Conservation (phyloP, 805 yeast species). For the Spathaspora girioi region DNA sequence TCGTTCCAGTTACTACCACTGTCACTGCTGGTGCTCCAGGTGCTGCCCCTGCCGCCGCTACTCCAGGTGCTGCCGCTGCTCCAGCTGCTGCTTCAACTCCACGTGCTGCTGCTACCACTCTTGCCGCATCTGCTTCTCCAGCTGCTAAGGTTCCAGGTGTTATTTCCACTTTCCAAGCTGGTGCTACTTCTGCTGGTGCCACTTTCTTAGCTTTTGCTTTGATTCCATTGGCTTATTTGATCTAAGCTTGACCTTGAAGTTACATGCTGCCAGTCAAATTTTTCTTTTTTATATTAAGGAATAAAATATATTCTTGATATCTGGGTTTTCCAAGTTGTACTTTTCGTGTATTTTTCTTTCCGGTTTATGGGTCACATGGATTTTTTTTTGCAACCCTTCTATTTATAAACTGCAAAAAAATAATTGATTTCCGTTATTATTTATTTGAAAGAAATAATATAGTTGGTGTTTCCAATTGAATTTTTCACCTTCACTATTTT, state of each 20-base stretch:
- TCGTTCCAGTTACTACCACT: constrained; percentile 20
- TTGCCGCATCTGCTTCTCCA: constrained; percentile 9
- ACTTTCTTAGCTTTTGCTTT: constrained; percentile 27
- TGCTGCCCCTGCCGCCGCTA: constrained; percentile 8
- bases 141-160: constrained; percentile 8
- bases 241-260: constrained; percentile 18
- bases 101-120: constrained; percentile 4
- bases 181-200: constrained; percentile 17
- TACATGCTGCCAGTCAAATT: background rate
- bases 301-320: background rate
- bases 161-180: constrained; percentile 21
- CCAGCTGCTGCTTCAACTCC: constrained; percentile 6
- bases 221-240: constrained; percentile 33
- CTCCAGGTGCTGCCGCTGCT: constrained; percentile 7
- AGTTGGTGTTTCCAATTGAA: background rate
- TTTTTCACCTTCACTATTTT: background rate
- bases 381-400: background rate
- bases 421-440: background rate
- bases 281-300: background rate
- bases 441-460: background rate
- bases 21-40: constrained; percentile 1
- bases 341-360: background rate
- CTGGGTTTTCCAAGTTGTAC: constrained; percentile 1
- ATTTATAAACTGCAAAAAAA: background rate
- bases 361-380: background rate